Base-by-base conservation (phyloP, 768 basidiomycete genomes). In the Steccherinum ochraceum region DNA sequence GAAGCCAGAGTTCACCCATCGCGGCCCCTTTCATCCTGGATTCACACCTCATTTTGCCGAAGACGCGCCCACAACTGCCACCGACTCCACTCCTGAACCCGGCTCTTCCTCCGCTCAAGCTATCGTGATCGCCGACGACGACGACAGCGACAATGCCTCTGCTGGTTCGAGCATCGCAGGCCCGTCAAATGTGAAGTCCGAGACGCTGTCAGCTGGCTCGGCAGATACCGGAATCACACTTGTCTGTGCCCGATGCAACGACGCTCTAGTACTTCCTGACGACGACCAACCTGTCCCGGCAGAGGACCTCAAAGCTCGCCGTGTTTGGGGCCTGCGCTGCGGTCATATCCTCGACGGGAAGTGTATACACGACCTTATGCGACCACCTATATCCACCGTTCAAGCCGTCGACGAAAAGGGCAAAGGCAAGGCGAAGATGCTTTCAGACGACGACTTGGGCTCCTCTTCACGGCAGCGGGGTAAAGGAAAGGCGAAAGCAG, bases 271-370 rank as follows among this genome's bases (percentile, higher is more conserved):
- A 10, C 69, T 84, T 24, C 69, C 74, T 27, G 76, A 73, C 12
- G 69, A 80, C n/a, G 67, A 53, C 23, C 35, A 35, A 3, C 20
- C 45, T 13, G 10, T 69, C 13, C 67, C 61, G 12, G 53, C 56
- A 21, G 65, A 61, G 12, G 80, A 79, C 27, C 70, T 67, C 39
- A 68, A 68, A 39, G 66, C 65, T 30, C 69, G 73, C 48, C 74
- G 77, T 40, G 67, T 90, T 5, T 90, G 86, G 88, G 80, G 76
- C 1, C 66, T 91, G 53, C 71, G 84, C 39, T 91, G 88, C 48
- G 88, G 88, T 0, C 89, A 91, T 61, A 64, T 91, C 58, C 72
- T 90, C 0, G 88, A 90, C 56, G 89, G 86, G 45, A 86, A 84
- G 63, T 91, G 88, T 56, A 65, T 84, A 1, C 74, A 75, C 53